Evolutionary conservation across 2,329 filamentous ascomycete genomes (phyloP), one percentile per base, ranked within the genome.

Genomic region (Elsinoe necatrix): DNA sequence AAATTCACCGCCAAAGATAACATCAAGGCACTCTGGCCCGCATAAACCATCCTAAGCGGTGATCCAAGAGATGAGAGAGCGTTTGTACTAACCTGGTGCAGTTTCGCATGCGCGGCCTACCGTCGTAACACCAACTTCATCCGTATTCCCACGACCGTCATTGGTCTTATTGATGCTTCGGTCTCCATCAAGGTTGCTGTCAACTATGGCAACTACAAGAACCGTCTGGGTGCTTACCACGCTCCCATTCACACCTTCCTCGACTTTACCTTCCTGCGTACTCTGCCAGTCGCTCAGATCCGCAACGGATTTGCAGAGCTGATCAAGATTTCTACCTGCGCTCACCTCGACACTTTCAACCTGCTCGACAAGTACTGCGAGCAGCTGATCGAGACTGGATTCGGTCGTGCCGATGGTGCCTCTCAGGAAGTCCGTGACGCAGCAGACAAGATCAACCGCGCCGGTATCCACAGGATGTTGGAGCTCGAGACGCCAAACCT

Each of bases 131-230:
- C 85, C 42, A 86, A 86, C 71, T 88, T 79, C 72, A 86, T 88
- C 66, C 82, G 85, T 48, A 79, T 88, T 7, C 85, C 85, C 1
- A 88, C 85, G 0, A 88, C 85, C 0, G 82, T 88, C 61, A 87
- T 89, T 65, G 85, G 85, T 8, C 75, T 89, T 48, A 88, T 88
- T 59, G 85, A 89, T 65, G 85, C 85, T 2, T 86, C 83, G 16
- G 85, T 88, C 52, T 85, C 81, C 34, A 88, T 88, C 75, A 87
- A 88, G 67, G 85, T 88, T n/a, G 85, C 83, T 11, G 84, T 88
- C 64, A 88, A 88, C 73, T 87, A 87, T 64, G 84, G 83, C 67
- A 81, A 83, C 68, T 86, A 87, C 75, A 88, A 88, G 76, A 88
- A 88, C 71, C 77, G 84, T 11, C 77, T 88, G 0, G 84, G 84